These are phyloP conservation scores for Aspergillus ustus DNA, from an alignment of 2,329 filamentous ascomycete species.

Conservation along the genomic window DNA sequence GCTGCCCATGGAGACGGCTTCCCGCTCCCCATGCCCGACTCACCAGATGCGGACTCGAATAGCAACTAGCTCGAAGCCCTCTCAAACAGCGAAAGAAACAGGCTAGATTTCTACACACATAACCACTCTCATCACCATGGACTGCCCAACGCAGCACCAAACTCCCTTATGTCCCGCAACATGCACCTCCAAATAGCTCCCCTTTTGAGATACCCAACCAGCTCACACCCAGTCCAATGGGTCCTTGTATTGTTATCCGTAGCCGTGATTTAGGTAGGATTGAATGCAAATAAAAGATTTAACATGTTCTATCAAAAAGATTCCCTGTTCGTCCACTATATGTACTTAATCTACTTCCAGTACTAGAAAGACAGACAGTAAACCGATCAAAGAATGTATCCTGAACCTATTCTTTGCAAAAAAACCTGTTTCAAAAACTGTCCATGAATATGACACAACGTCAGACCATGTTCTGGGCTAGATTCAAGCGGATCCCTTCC, in stretches of 20 bases:
- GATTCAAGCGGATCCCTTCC: no score
- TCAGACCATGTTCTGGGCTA: no score
- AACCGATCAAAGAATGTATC: no score
- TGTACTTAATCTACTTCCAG: not conserved
- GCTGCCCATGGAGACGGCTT: constrained; percentile 48
- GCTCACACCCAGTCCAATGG: not conserved
- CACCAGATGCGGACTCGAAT: constrained; percentile 26
- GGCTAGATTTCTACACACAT: not conserved
- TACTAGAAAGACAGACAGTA: no score
- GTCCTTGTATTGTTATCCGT: constrained; percentile 6
- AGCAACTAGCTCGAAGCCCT: not conserved
- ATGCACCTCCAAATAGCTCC: not conserved
- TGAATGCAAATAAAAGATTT: not conserved
- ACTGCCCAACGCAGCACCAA: not conserved
- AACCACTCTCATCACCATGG: not conserved
- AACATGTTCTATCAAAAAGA: not conserved
- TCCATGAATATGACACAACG: no score
- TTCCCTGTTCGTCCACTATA: not conserved
- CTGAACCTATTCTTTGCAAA: no score
- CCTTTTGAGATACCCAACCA: constrained; percentile 13
- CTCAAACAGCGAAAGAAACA: not conserved
- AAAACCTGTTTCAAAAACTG: no score
- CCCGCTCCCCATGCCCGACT: constrained; percentile 42
- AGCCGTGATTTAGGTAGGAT: not conserved
- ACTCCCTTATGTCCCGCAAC: not conserved